These are phyloP conservation scores for Paramecium primaurelia DNA, from an alignment of 73 alveolate species.

Conservation along the genomic window DNA sequence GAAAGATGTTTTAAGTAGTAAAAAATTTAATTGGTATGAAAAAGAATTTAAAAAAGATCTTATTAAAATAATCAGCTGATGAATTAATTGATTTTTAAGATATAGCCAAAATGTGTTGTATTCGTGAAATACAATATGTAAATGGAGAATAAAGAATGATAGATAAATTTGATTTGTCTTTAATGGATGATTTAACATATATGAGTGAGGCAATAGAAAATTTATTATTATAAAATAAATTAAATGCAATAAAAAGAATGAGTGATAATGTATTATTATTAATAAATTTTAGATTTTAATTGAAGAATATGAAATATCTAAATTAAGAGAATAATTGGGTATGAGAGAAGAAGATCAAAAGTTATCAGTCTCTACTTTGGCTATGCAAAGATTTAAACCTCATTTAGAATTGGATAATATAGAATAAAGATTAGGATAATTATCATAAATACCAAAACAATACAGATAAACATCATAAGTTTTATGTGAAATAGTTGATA, in stretches of 20 bases:
- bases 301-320: not conserved
- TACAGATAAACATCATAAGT: constrained; percentile 34
- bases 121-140: not conserved
- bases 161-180: constrained; percentile 9
- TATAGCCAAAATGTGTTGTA: constrained; percentile 18
- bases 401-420: constrained; percentile 3
- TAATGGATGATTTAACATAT: not conserved
- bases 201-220: constrained; percentile 4
- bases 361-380: not conserved
- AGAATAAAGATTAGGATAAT: constrained; percentile 15
- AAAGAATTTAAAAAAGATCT: not conserved
- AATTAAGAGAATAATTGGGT: not conserved
- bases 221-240: not conserved
- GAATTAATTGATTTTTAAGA: constrained; percentile 33
- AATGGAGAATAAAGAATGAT: constrained; percentile 7
- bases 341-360: not conserved
- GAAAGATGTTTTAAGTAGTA: constrained; percentile 40
- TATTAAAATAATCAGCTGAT: not conserved
- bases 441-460: not conserved
- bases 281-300: not conserved
- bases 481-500: constrained; percentile 1
- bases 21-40: constrained; percentile 9
- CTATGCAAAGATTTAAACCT: constrained; percentile 7
- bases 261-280: not conserved
- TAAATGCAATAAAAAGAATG: constrained; percentile 12